Base-by-base conservation (phyloP, 1,139 yeast species). In the Sugiyamaella pinicola region DNA sequence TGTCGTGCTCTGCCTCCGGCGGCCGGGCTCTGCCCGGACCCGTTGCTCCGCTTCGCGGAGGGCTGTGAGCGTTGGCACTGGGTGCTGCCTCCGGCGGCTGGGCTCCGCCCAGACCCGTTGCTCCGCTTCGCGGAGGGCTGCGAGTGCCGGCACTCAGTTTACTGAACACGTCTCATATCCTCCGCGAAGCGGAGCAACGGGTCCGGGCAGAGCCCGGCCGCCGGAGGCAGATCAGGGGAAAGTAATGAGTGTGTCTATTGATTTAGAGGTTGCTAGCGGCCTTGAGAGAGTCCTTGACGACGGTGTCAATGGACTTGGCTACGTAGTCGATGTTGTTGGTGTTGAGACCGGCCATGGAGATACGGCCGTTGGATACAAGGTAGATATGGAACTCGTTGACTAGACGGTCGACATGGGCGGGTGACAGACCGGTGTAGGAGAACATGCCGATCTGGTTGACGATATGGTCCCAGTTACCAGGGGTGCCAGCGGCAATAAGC, bases 371-470 rank as follows among this genome's bases (percentile, higher is more conserved):
- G 61, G 80, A 78, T 35, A 96, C 87, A 66, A 95, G 80, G 70
- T 93, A 93, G 40, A 93, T 84, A 40, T 89, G 85, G 73, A 75
- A 85, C 65, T 87, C 82, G 52, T 80, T 78, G 65, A 86, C 82
- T 67, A 93, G 78, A 60, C 76, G 74, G 53, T 81, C 76, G 47
- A 87, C 93, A 71, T 89, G 96, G 41, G 78, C 80, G 42, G 83
- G 74, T 29, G 74, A 70, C 60, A 93, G 79, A 10, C 97, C 96
- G 40, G 97, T 91, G 76, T 80, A 93, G 54, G 91, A 88, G 72
- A 93, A 93, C 98, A 93, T 93, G 67, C 99, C 99, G 70, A 95
- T 87, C 73, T 93, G 98, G 67, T 83, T 78, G 58, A 85, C 77
- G 69, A 93, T 79, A 69, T 88, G 96, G 56, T 84, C 86, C 98